A percentile compares a stretch with the other conserved stretches of the same genome.
Evolutionary conservation across 139 green algal species (phyloP).

Genomic region (Auxenochlorella pyrenoidosa): DNA sequence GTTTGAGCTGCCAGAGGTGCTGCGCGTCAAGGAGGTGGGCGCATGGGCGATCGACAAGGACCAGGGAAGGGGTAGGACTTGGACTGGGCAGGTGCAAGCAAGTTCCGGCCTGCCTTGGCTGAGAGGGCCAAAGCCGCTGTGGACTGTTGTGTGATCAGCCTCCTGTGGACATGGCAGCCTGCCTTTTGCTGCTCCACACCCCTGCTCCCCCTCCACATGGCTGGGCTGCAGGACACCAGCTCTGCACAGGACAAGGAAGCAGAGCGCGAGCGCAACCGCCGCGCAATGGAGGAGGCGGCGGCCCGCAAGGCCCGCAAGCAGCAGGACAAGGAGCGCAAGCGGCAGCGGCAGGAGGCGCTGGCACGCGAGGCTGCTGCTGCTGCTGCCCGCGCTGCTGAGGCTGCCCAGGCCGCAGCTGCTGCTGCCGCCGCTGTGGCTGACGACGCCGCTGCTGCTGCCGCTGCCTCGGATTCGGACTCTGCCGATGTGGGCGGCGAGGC

Average conservation of each 20-base stretch:
- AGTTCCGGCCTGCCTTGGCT: too few species aligned
- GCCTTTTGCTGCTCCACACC: too few species aligned
- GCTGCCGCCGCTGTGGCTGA: neutral
- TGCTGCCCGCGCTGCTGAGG: neutral
- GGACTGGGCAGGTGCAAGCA: too few species aligned
- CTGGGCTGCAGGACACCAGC: constrained; percentile 16
- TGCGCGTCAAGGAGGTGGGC: constrained; percentile 15
- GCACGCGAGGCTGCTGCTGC: neutral
- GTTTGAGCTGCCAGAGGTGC: constrained; percentile 39
- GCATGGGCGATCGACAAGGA: too few species aligned
- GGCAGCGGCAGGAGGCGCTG: constrained; percentile 10
- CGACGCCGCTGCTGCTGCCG: neutral
- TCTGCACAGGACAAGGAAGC: constrained; percentile 32
- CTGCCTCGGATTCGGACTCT: neutral
- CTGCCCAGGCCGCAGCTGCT: neutral
- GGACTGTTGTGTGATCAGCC: too few species aligned
- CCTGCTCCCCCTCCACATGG: neutral
- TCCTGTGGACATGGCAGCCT: too few species aligned
- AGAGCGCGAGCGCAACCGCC: constrained; percentile 36
- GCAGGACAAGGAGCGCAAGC: constrained; percentile 23
- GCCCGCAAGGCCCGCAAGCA: constrained; percentile 8
- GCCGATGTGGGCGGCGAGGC: too few species aligned
- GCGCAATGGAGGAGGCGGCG: constrained; percentile 20
- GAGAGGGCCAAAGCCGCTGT: too few species aligned
- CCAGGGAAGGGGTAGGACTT: too few species aligned